phyloP scores from a whole-genome alignment of 345 rosid species.

The Garcia nutans region DNA sequence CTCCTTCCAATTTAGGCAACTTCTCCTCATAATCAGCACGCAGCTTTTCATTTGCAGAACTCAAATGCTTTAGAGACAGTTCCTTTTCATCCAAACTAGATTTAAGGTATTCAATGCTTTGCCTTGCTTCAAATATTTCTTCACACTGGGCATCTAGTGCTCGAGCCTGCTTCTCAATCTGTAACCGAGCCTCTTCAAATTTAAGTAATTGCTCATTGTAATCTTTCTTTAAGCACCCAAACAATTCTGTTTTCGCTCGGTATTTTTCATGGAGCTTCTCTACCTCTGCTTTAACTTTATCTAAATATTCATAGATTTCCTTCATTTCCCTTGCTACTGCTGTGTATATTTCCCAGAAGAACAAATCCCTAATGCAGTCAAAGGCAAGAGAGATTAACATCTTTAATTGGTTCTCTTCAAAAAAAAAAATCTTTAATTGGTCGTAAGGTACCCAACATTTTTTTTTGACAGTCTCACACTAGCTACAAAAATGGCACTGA shows the following conservation, averaged over 20 bases:
- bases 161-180: slow-evolving; percentile 6
- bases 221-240: slow-evolving; percentile 6
- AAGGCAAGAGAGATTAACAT: neutral
- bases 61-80: slow-evolving; percentile 1
- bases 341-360: neutral
- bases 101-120: neutral
- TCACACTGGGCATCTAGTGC: slow-evolving; percentile 7
- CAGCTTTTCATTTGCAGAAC: slow-evolving; percentile 11
- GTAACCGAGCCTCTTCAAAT: slow-evolving; percentile 7
- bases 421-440: neutral
- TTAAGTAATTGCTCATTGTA: neutral
- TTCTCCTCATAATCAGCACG: neutral
- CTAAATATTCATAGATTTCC: neutral
- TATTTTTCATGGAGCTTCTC: slow-evolving; percentile 9
- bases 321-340: slow-evolving; percentile 8
- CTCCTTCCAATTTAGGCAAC: slow-evolving; percentile 5
- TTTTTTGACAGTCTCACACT: neutral
- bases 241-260: slow-evolving; percentile 2
- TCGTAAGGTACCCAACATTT: neutral
- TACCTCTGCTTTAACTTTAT: slow-evolving; percentile 8
- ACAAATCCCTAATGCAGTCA: neutral
- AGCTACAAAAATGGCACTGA: neutral
- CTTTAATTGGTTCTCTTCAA: neutral
- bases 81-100: slow-evolving; percentile 16
- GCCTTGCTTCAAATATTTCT: slow-evolving; percentile 14